Percentiles rank a stretch among this genome's conserved stretches.
Conservation (phyloP, 202 grass and related monocot genomes). For the Brachypodium distachyon region DNA sequence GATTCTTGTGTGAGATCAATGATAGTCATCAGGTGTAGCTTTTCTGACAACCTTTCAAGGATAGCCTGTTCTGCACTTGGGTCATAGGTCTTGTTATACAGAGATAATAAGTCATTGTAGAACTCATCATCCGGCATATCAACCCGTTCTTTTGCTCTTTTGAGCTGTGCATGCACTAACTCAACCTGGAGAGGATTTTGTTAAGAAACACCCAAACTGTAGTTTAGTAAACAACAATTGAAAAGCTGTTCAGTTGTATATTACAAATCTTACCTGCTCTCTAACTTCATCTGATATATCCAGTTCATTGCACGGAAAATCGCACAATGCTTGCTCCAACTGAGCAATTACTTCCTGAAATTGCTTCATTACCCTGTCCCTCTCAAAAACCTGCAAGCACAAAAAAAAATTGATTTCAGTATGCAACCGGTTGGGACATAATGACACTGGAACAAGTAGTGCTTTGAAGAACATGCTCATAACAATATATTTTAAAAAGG, state of each 20-base stretch:
- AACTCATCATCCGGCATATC: slow-evolving; percentile 53
- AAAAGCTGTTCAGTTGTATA: not conserved
- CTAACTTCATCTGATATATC: slow-evolving; percentile 83
- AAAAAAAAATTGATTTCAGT: not conserved
- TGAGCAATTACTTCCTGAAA: slow-evolving; percentile 44
- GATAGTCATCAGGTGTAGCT: slow-evolving; percentile 67
- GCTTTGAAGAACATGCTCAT: slow-evolving; percentile 1
- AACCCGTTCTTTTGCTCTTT: slow-evolving; percentile 59
- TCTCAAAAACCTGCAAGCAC: slow-evolving; percentile 56
- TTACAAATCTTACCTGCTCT: slow-evolving; percentile 50
- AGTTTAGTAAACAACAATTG: not conserved
- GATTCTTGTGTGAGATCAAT: slow-evolving; percentile 86
- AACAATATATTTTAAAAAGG: slow-evolving; percentile 3
- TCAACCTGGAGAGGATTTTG: slow-evolving; percentile 57
- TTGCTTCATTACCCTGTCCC: slow-evolving; percentile 44
- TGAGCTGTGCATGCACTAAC: slow-evolving; percentile 65
- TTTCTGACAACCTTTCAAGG: slow-evolving; percentile 51
- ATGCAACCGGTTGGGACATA: not conserved
- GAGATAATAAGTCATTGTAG: slow-evolving; percentile 46
- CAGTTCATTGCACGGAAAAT: slow-evolving; percentile 46
- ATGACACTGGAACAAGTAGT: not conserved
- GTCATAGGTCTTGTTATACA: slow-evolving; percentile 49
- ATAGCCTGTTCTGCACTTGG: slow-evolving; percentile 36
- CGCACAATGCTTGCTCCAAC: slow-evolving; percentile 52
- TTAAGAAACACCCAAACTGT: not conserved